Conservation (phyloP, 768 basidiomycete species). For the Kwoniella newhampshirensis region DNA sequence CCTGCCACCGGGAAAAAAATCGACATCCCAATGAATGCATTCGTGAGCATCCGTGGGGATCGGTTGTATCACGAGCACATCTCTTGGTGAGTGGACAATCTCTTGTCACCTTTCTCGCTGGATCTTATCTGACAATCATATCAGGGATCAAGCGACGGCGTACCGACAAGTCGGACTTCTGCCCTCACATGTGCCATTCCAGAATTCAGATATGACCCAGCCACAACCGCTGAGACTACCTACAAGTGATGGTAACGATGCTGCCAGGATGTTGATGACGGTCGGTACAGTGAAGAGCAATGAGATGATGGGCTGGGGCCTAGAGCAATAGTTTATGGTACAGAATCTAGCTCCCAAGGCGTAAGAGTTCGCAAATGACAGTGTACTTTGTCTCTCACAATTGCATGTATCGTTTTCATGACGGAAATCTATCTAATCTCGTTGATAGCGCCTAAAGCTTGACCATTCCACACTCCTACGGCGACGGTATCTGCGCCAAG, state of each 20-base stretch:
- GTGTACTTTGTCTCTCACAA: too few relatives aligned
- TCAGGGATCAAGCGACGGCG: constrained; percentile 58
- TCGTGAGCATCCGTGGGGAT: constrained; percentile 63
- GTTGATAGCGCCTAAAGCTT: constrained; percentile 6
- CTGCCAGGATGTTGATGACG: constrained; percentile 5
- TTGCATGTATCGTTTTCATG: too few relatives aligned
- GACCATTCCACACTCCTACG: constrained; percentile 27
- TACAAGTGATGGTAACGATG: constrained; percentile 10
- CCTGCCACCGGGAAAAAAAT: constrained; percentile 60
- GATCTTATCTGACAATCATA: neutral
- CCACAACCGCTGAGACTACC: constrained; percentile 2
- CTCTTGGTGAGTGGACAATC: constrained; percentile 22
- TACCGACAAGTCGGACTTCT: constrained; percentile 54
- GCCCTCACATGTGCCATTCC: constrained; percentile 48
- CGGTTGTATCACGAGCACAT: constrained; percentile 59
- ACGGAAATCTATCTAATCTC: constrained; percentile 3
- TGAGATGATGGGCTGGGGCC: constrained; percentile 9
- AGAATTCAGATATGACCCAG: constrained; percentile 2
- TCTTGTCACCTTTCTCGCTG: neutral
- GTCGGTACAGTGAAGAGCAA: constrained; percentile 11
- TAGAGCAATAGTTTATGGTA: too few relatives aligned
- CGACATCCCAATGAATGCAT: constrained; percentile 60
- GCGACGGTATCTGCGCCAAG: constrained; percentile 34
- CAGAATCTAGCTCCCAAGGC: too few relatives aligned
- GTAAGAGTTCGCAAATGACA: too few relatives aligned